A percentile compares a stretch with the other conserved stretches of the same genome.
Evolutionary conservation across 2,329 filamentous ascomycete species (phyloP).

Genomic region (Hypoxylon sp.): DNA sequence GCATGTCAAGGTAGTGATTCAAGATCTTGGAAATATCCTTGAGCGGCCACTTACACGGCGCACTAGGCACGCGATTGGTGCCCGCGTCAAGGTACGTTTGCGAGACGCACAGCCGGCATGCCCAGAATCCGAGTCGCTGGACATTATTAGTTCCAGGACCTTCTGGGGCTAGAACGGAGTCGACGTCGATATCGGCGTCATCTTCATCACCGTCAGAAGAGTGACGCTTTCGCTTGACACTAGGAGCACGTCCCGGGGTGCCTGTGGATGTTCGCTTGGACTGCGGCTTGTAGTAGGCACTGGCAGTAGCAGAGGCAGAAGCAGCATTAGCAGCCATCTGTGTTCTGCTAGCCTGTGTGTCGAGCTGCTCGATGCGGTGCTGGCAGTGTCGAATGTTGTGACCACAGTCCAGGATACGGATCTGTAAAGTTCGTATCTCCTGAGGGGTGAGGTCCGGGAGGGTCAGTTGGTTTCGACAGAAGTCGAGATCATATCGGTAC

Average conservation of each 20-base stretch:
- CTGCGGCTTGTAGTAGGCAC: slow-evolving; percentile 6
- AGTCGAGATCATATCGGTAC: slow-evolving; percentile 59
- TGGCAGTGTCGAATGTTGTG: slow-evolving; percentile 59
- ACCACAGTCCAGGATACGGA: slow-evolving; percentile 58
- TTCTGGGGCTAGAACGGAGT: slow-evolving; percentile 10
- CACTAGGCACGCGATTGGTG: slow-evolving; percentile 56
- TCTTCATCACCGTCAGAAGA: slow-evolving; percentile 34
- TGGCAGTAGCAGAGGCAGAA: slow-evolving; percentile 12
- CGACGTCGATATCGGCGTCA: slow-evolving; percentile 30
- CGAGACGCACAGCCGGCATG: slow-evolving; percentile 59
- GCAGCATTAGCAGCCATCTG: slow-evolving; percentile 16
- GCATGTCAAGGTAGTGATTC: slow-evolving; percentile 61
- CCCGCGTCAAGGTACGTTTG: slow-evolving; percentile 59
- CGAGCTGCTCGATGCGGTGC: slow-evolving; percentile 57
- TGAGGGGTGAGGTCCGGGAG: slow-evolving; percentile 55
- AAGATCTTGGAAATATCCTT: slow-evolving; percentile 62
- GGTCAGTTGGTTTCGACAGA: slow-evolving; percentile 55
- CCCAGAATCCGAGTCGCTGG: slow-evolving; percentile 61
- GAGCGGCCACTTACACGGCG: slow-evolving; percentile 61
- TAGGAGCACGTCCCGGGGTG: slow-evolving; percentile 14
- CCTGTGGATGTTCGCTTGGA: slow-evolving; percentile 26
- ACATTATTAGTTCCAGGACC: slow-evolving; percentile 45
- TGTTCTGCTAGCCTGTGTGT: slow-evolving; percentile 46
- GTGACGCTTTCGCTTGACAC: slow-evolving; percentile 42
- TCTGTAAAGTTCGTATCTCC: slow-evolving; percentile 57